These are phyloP conservation scores for Urochloa ruziziensis DNA, from an alignment of 176 grass and related monocot species.

Conservation along the genomic window DNA sequence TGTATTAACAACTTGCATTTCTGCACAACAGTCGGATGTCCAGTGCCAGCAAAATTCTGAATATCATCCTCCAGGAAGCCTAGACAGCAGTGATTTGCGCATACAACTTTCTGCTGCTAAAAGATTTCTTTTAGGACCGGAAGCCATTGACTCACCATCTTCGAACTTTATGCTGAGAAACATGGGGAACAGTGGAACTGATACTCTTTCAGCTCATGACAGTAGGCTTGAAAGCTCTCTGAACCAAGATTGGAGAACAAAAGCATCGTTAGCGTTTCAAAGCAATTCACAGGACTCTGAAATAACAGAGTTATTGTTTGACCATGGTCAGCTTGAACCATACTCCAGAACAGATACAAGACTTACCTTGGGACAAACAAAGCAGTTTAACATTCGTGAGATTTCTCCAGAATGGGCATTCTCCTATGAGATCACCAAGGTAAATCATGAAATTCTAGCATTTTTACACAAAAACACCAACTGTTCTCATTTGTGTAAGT, in stretches of 20 bases:
- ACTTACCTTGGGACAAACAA: conserved; percentile 48
- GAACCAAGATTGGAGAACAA: conserved; percentile 55
- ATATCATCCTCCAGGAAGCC: conserved; percentile 34
- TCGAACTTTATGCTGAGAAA: conserved; percentile 30
- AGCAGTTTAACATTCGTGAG: conserved; percentile 68
- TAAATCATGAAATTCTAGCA: conserved; percentile 33
- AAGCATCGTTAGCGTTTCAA: conserved; percentile 33
- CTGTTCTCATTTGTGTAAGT: conserved; percentile 24
- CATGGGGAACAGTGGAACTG: conserved; percentile 22
- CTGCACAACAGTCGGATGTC: conserved; percentile 39
- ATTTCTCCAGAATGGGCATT: conserved; percentile 98
- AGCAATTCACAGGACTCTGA: conserved; percentile 34
- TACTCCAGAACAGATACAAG: conserved; percentile 43
- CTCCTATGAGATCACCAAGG: conserved; percentile 86
- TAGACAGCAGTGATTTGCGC: conserved; percentile 54
- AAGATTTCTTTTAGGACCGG: conserved; percentile 80
- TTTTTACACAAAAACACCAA: background rate
- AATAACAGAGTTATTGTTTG: conserved; percentile 54
- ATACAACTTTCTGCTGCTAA: conserved; percentile 75
- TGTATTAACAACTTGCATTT: conserved; percentile 39
- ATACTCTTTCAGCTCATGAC: conserved; percentile 43
- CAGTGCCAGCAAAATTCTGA: conserved; percentile 42
- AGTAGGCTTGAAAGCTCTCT: conserved; percentile 30
- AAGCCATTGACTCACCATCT: conserved; percentile 59
- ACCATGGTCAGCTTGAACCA: conserved; percentile 50